Evolutionary conservation across 2,329 filamentous ascomycete species (phyloP), one percentile per base, ranked within the genome.

Genomic region (Dactylellina parvicollis): DNA sequence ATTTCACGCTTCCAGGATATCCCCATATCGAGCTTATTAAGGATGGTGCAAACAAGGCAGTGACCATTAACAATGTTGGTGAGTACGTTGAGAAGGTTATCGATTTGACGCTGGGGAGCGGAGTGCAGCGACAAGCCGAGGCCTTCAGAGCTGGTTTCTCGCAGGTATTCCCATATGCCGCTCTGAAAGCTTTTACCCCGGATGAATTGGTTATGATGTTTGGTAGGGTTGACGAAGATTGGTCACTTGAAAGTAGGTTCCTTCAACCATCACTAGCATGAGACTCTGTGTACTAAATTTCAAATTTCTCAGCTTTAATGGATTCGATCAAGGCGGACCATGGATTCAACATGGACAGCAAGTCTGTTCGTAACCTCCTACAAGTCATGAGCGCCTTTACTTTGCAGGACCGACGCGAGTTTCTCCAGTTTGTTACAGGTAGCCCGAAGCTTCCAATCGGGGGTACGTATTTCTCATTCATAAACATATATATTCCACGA

Each of bases 241-340:
- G 95, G 95, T 92, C 92, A 20, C 89, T 99, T 76, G 94, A 98
- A 80, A 99, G 92, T 95, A 87, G 86, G 91, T 85, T 62, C 9
- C 24, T 44, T 50, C 8, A 30, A 24, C 60, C 30, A 28, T n/a
- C 20, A 38, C 40, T 12, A 42, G 38, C 34, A 44, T 22, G 36
- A 18, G 1, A 70, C 38, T 32, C n/a, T 75, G n/a, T 22, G 78
- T 76, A 42, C 69, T 78, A 71, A 79, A 82, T 79, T 81, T 77
- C 69, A 77, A 75, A 59, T 72, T 49, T 44, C 72, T 57, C 77
- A 95, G 92, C 95, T 71, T 87, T 99, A 40, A 96, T 96, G 87
- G 95, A 99, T 79, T 97, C 94, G 0, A 94, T 99, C 83, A 99
- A 99, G 83, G 95, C 95, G 26, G 95, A 99, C 78, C 95, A 99